Evolutionary conservation across 805 yeast species (phyloP), one percentile per base, ranked within the genome.

Genomic region (Schwanniomyces vanrijiae): DNA sequence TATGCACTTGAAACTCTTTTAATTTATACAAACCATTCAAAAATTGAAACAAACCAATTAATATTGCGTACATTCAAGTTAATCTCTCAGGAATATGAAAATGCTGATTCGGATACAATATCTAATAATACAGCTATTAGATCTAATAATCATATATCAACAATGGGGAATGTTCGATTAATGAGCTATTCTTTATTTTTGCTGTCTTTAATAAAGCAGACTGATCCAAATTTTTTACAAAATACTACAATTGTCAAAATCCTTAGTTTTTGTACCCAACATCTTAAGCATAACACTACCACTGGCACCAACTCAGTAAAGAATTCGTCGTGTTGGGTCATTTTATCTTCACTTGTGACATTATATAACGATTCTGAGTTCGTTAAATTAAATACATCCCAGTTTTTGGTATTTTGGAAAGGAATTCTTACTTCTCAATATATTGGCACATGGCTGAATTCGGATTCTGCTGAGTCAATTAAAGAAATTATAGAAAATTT

Each of bases 181-280:
- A 46, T 64, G 26, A 65, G 69, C 16, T 68, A 62, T 51, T 63
- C 77, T 1, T 59, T 73, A 37, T 65, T 69, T 1, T 56, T 73
- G 29, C 64, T 63, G 61, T 53, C 73, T 0, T 54, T 72, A 20
- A 57, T 73, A 16, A 68, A 62, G 45, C 71, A 67, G 38, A 64
- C 76, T 1, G 66, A 69, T 18, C 55, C 66, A 8, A 58, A 64
- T 1, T 48, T 63, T 13, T 54, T 73, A 5, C 76, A 71, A 48
- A 70, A 71, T 43, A 59, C 77, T 5, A 68, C 73, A 2, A 60
- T 72, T 18, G 71, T 73, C 18, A 70, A 71, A 45, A 59, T 73
- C 9, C 57, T 73, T 49, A 71, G 77, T 66, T 73, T 71, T 47
- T 73, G 77, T 52, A 73, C 78, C 8, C 78, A 73, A 45, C 68